Evolutionary conservation across 78 protist species (phyloP), one percentile per base, ranked within the genome.

Genomic region (Pigoraptor vietnamica): DNA sequence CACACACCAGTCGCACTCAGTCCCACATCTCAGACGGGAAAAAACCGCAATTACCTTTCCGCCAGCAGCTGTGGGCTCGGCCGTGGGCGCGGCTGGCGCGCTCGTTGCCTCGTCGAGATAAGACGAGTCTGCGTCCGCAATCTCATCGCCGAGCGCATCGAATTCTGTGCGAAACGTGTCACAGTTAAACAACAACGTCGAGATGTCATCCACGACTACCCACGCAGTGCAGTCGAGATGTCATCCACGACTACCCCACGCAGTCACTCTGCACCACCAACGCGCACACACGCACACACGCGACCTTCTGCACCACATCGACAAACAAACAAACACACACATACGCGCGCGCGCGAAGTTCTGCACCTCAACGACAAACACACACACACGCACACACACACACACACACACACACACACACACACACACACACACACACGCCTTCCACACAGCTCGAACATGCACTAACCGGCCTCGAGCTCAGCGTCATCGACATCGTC

Each of bases 401-500:
- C n/a, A n/a, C n/a, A n/a, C 67, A 14, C 67, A 87, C 39, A 2
- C 25, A 6, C n/a, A 87, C 21, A 14, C 21, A 25, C 36, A 87
- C 89, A 25, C 48, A 40, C 21, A 87, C 37, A 87, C 21, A 25
- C 1, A 25, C 37, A 25, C 21, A 25, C 21, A 19, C 56, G 32
- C 37, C 2, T 19, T 2, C 88, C 2, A 86, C 88, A 86, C 2
- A 2, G 14, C 25, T 86, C 25, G 88, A 2, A 14, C 37, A 37
- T 19, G 88, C 2, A 86, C 2, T 14, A 86, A 23, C 23, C 94
- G 0, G 95, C 96, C 24, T 96, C 98, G 48, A 96, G 91, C 35
- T 94, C 98, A 0, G 93, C 90, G 38, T 96, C 98, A 24, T 94
- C 96, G 39, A 96, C 37, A 32, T 93, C 92, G 0, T 96, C 96